phyloP scores from a whole-genome alignment of 2,329 filamentous ascomycete species.

The Fusarium scirpi region DNA sequence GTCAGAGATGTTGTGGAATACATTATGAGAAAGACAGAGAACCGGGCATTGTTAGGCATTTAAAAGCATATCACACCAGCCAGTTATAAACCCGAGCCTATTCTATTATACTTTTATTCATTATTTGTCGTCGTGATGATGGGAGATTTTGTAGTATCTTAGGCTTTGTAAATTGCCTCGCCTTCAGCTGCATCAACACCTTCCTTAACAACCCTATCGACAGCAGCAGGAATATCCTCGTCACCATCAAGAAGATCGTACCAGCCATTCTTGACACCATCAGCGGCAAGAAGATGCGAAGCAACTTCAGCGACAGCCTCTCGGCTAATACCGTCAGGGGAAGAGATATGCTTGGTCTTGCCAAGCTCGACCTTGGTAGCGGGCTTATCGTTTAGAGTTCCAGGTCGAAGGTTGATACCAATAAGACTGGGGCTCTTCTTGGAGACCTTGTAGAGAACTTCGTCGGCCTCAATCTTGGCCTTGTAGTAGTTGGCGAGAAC shows the following conservation, averaged over 20 bases:
- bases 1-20: neutral
- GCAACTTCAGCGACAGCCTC: constrained; percentile 71
- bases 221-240: constrained; percentile 61
- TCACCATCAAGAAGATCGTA: constrained; percentile 67
- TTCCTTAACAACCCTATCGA: constrained; percentile 62
- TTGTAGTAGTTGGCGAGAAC: constrained; percentile 66
- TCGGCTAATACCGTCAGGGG: constrained; percentile 60
- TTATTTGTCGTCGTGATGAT: neutral
- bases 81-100: neutral
- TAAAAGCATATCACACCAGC: neutral
- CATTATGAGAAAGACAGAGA: neutral
- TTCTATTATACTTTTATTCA: neutral
- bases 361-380: constrained; percentile 63
- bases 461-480: constrained; percentile 71
- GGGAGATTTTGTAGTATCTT: neutral
- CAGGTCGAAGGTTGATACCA: constrained; percentile 67
- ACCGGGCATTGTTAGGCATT: neutral
- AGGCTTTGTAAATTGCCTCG: constrained; percentile 55
- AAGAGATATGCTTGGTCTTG: constrained; percentile 52
- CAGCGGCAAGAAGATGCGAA: constrained; percentile 65
- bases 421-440: constrained; percentile 57
- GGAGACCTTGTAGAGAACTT: constrained; percentile 64
- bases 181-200: constrained; percentile 66
- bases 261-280: constrained; percentile 63
- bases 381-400: constrained; percentile 61